Base-by-base conservation (phyloP, 179 eudicot genomes). In the Camellia oleifera region DNA sequence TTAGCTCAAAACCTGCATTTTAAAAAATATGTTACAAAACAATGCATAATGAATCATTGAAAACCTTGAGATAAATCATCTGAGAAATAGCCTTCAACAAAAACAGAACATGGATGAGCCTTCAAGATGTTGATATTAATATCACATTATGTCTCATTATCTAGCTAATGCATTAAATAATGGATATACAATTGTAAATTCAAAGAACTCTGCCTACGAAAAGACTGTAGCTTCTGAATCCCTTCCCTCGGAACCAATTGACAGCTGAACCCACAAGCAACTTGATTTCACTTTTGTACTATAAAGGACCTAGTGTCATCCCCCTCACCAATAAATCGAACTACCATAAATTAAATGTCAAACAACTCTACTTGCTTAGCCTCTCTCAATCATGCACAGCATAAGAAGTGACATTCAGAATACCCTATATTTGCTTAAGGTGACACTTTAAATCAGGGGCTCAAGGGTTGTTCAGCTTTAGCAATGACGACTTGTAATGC, bases 371-470 rank as follows among this genome's bases (percentile, higher is more conserved):
- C 46, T 12, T 23, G 62, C 76, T 73, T 20, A 54, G 54, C 76
- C 62, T 72, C 62, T 72, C 75, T 18, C 76, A 72, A 72, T 54
- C 76, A 53, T 26, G 76, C 62, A 13, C 61, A 23, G 11, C 61
- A 61, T 20, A 20, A 53, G 75, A 75, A 18, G 44, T 44, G 20
- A 75, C 7, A 40, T 12, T n/a, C 69, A 11, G 44, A 75, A 11
- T n/a, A 12, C 7, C 40, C 56, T 0, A 61, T 44, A 45, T 6
- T 42, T 61, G 4, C 61, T 5, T 5, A 60, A 60, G 26, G 40
- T 44, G 62, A 44, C n/a, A 11, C 32, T n/a, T 7, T 0, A 20
- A 44, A 46, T 61, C 18, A 7, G 53, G 72, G 69, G 32, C 32
- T 18, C 18, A n/a, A 20, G 42, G 67, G 54, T n/a, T 14, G 12